Evolutionary conservation across 352 stramenopile species (phyloP), one percentile per base, ranked within the genome.

Genomic region (Phytophthora sp.): DNA sequence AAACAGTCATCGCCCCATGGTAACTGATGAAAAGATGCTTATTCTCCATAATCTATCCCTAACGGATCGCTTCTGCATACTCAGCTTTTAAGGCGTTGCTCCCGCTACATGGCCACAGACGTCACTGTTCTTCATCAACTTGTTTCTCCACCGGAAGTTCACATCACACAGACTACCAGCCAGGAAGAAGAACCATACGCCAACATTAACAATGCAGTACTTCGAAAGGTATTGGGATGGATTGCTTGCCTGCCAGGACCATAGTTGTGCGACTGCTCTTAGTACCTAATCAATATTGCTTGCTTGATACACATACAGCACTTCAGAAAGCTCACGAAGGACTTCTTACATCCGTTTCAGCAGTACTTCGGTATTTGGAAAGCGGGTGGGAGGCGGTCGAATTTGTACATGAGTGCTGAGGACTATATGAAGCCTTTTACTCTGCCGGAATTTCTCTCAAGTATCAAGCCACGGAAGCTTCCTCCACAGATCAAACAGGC

Each of bases 341-440:
- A 74, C 5, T 96, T 97, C 41, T 66, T 97, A n/a, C 74, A 83
- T n/a, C 89, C 89, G 13, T 95, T 97, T 46, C 84, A 96, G 61
- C 79, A 89, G 35, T 96, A 91, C 54, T 94, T 97, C 59, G 84
- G 86, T 15, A 84, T 96, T 38, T 94, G 82, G 82, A 90, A 86
- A 54, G 38, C 73, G 39, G 86, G 74, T 21, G 80, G 72, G 39
- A 72, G 72, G 5, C 77, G 76, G 0, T 82, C 86, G 7, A 88
- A 91, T 44, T 54, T 91, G 36, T 94, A 94, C 58, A 80, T 90
- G 71, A 80, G 74, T 20, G 71, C 78, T 2, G 76, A 86, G 35
- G 74, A 90, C 23, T 85, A 83, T 49, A 87, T 94, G 74, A 92
- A 94, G 57, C 82, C 84, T 13, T 94, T 93, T 36, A 79, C 39